phyloP scores from a whole-genome alignment of 73 alveolate genomes.

The Stentor coeruleus region DNA sequence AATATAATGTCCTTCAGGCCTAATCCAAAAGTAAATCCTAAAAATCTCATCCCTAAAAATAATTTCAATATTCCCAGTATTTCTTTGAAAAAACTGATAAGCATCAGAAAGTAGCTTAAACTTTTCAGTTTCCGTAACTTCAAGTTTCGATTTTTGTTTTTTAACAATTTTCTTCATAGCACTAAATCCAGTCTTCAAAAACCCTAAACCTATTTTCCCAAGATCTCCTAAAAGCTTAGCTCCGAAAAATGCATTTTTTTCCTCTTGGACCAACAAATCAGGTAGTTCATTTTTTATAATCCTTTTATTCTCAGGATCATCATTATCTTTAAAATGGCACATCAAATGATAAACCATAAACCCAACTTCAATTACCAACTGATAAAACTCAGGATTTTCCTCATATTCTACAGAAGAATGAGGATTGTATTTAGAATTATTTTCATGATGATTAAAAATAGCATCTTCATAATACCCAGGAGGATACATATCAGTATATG shows the following conservation, averaged over 20 bases:
- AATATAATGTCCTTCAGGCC: slow-evolving; percentile 35
- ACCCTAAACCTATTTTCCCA: slow-evolving; percentile 39
- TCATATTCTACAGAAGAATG: not conserved
- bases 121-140: slow-evolving; percentile 39
- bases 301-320: slow-evolving; percentile 29
- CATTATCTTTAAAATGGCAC: slow-evolving; percentile 27
- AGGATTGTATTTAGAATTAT: slow-evolving; percentile 28
- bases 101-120: slow-evolving; percentile 31
- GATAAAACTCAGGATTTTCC: slow-evolving; percentile 33
- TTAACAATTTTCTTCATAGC: slow-evolving; percentile 29
- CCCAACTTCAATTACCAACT: slow-evolving; percentile 38
- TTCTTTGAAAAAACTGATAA: slow-evolving; percentile 17
- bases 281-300: slow-evolving; percentile 41
- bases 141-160: slow-evolving; percentile 30
- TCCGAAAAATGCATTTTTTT: slow-evolving; percentile 41
- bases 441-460: not conserved
- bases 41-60: slow-evolving; percentile 31
- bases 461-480: slow-evolving; percentile 35
- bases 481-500: slow-evolving; percentile 30
- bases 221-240: slow-evolving; percentile 41
- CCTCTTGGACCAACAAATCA: slow-evolving; percentile 27
- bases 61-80: slow-evolving; percentile 51
- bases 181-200: slow-evolving; percentile 34
- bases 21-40: slow-evolving; percentile 40
- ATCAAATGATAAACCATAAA: slow-evolving; percentile 40